phyloP scores from a whole-genome alignment of 2,329 filamentous ascomycete genomes.

The Podosphaera fusca region DNA sequence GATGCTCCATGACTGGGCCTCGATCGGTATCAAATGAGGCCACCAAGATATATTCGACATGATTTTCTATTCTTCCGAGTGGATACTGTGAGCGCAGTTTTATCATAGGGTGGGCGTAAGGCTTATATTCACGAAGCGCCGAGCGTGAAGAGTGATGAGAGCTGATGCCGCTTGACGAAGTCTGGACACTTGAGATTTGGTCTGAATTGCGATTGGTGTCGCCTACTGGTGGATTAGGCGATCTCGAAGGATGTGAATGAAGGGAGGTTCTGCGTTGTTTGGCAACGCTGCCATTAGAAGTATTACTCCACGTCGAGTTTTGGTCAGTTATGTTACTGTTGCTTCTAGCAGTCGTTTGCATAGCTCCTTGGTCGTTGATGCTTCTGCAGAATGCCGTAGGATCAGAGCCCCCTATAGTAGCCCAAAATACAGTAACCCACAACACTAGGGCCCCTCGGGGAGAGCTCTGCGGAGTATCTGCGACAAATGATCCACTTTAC shows the following conservation, averaged over 20 bases:
- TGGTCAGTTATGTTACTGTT: not conserved
- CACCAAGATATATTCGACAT: constrained; percentile 97
- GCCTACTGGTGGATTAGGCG: constrained; percentile 24
- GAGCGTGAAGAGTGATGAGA: constrained; percentile 38
- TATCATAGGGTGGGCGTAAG: constrained; percentile 26
- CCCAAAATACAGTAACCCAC: not conserved
- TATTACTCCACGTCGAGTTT: not conserved
- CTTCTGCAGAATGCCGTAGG: not conserved
- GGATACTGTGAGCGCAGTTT: constrained; percentile 55
- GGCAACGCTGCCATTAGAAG: constrained; percentile 13
- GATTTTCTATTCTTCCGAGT: constrained; percentile 53
- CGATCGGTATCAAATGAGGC: constrained; percentile 94
- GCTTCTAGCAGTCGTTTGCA: not conserved
- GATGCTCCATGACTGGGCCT: constrained; percentile 94
- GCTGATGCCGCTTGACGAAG: constrained; percentile 32
- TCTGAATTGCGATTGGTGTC: constrained; percentile 34
- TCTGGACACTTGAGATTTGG: constrained; percentile 35
- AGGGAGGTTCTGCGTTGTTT: constrained; percentile 29
- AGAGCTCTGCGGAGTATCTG: too few relatives aligned
- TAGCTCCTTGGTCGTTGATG: not conserved
- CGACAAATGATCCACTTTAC: too few relatives aligned
- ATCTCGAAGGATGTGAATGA: constrained; percentile 27
- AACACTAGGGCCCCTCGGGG: too few relatives aligned
- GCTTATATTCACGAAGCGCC: constrained; percentile 25
- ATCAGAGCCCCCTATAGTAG: not conserved